Evolutionary conservation across 768 basidiomycete genomes (phyloP).

Genomic region (Mycena amicta): DNA sequence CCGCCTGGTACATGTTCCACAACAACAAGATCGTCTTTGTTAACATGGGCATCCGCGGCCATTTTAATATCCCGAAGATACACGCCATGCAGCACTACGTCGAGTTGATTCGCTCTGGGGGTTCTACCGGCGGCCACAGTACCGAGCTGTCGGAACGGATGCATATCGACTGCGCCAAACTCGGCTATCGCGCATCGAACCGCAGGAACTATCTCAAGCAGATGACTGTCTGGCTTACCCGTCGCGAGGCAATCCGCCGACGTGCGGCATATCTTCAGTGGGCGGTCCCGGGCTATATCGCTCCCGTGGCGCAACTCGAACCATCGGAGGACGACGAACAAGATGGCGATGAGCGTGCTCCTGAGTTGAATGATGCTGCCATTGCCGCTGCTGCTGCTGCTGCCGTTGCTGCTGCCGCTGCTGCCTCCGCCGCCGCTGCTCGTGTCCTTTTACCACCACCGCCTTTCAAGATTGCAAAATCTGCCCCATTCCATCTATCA

Average conservation of each 20-base stretch:
- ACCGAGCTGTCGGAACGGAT: not conserved
- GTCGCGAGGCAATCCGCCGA: not conserved
- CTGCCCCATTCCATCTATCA: not conserved
- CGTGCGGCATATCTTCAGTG: not conserved
- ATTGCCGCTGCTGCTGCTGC: too few relatives aligned
- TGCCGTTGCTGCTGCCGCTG: too few relatives aligned
- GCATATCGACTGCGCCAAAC: not conserved
- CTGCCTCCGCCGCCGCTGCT: too few relatives aligned
- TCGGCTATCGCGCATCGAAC: constrained; percentile 29
- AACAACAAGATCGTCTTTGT: constrained; percentile 5
- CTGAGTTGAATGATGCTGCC: too few relatives aligned
- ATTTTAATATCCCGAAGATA: too few relatives aligned
- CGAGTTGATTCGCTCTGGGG: constrained; percentile 27
- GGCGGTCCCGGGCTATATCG: too few relatives aligned
- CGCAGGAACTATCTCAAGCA: not conserved
- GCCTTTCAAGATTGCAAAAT: not conserved
- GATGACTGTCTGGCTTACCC: not conserved
- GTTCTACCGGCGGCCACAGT: not conserved
- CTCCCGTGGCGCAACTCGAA: too few relatives aligned
- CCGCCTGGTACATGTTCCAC: not conserved
- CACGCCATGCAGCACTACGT: too few relatives aligned
- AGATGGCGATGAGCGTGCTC: too few relatives aligned
- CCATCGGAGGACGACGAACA: too few relatives aligned
- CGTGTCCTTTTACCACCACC: too few relatives aligned
- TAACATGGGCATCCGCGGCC: constrained; percentile 24